Percentiles rank a stretch among this genome's conserved stretches.
These are phyloP conservation scores for Psilocybe sp. DNA, from an alignment of 768 basidiomycete species.

Conservation along the genomic window DNA sequence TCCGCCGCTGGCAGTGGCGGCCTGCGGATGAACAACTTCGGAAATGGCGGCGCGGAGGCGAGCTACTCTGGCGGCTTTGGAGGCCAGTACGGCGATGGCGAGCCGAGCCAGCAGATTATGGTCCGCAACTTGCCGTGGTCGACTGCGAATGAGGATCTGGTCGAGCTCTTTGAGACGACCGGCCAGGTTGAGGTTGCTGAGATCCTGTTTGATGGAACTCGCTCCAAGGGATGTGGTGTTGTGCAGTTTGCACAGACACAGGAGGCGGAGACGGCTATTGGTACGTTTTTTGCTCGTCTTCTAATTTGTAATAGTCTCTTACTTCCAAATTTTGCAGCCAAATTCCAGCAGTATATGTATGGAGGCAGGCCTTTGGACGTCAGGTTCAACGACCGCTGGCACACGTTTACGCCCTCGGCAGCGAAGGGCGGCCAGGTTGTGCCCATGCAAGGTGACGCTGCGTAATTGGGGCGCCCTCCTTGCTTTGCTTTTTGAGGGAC, in stretches of 20 bases:
- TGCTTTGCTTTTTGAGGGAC: too few species aligned
- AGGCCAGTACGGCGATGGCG: constrained; percentile 51
- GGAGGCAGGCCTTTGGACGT: constrained; percentile 91
- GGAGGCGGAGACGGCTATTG: constrained; percentile 94
- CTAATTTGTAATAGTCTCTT: not conserved
- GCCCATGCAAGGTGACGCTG: constrained; percentile 58
- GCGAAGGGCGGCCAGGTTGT: constrained; percentile 82
- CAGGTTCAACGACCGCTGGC: constrained; percentile 94
- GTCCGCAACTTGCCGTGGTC: constrained; percentile 99
- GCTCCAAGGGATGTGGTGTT: constrained; percentile 93
- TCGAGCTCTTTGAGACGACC: constrained; percentile 97
- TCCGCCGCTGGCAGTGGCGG: constrained; percentile 33
- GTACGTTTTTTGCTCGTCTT: constrained; percentile 36
- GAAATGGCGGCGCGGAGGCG: constrained; percentile 27
- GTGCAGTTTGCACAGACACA: constrained; percentile 87
- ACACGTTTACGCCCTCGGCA: constrained; percentile 85
- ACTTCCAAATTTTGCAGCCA: constrained; percentile 47
- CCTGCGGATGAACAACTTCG: constrained; percentile 37
- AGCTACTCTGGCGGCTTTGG: constrained; percentile 29
- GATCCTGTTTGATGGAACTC: constrained; percentile 88
- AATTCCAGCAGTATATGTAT: constrained; percentile 95
- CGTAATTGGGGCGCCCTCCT: not conserved
- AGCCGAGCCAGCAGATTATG: constrained; percentile 96
- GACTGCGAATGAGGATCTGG: constrained; percentile 96
- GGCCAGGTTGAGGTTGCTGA: constrained; percentile 94